Evolutionary conservation across 2,329 filamentous ascomycete genomes (phyloP).

Genomic region (Beauveria sp.): DNA sequence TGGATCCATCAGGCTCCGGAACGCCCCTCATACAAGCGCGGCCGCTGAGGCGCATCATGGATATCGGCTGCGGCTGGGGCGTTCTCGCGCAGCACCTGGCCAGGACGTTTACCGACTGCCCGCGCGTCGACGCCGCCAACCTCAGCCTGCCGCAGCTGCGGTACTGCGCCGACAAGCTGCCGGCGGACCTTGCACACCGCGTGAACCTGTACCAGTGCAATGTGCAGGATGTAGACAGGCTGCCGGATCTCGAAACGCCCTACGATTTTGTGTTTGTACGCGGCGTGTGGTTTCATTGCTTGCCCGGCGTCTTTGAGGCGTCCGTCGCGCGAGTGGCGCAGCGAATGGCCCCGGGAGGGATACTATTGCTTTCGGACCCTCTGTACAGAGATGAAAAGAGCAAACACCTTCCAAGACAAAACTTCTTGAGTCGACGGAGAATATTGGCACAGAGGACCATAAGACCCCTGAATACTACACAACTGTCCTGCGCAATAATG

Average conservation of each 20-base stretch:
- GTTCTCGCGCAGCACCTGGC: conserved; percentile 3
- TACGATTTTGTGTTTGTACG: too few species aligned
- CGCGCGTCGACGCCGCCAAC: conserved; percentile 10
- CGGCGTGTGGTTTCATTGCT: too few species aligned
- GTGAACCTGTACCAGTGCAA: too few species aligned
- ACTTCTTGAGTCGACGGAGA: too few species aligned
- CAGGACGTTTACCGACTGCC: conserved; percentile 4
- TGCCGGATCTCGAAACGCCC: too few species aligned
- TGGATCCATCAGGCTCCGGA: background rate
- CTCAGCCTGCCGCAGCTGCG: background rate
- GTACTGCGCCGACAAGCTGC: too few species aligned
- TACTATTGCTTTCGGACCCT: conserved; percentile 4
- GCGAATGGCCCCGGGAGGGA: background rate
- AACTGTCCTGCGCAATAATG: background rate
- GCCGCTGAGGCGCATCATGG: background rate
- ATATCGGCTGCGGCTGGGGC: conserved; percentile 11
- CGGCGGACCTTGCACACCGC: too few species aligned
- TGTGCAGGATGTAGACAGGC: too few species aligned
- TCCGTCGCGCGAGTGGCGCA: conserved; percentile 7
- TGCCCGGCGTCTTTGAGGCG: conserved; percentile 5
- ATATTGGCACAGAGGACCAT: background rate
- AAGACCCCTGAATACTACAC: conserved; percentile 6
- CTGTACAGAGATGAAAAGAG: background rate
- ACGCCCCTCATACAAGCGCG: background rate
- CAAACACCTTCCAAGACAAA: background rate